A percentile compares a stretch with the other conserved stretches of the same genome.
Conservation (phyloP, 208 protist genomes). For the Acanthamoeba divionensis region DNA sequence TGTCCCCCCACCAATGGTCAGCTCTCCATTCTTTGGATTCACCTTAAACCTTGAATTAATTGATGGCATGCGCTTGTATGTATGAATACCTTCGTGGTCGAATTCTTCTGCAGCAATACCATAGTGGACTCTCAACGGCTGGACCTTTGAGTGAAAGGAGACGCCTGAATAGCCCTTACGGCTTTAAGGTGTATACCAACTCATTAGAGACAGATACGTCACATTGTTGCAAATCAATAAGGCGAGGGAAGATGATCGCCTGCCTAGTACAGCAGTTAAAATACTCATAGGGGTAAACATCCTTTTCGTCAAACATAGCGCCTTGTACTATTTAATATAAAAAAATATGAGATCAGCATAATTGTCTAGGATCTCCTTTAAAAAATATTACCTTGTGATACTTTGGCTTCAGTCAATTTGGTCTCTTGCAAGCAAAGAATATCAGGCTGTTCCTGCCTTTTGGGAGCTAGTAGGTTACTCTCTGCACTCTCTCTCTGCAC, state of each 20-base stretch:
- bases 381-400: not conserved
- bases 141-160: not conserved
- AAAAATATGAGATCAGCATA: too few species aligned
- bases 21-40: too few species aligned
- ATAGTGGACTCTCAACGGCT: not conserved
- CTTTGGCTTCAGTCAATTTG: constrained; percentile 83
- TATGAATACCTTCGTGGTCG: constrained; percentile 9
- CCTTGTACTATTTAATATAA: not conserved
- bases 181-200: too few species aligned
- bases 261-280: not conserved
- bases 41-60: too few species aligned
- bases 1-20: not conserved
- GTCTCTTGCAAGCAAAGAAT: constrained; percentile 90
- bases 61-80: not conserved
- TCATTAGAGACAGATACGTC: too few species aligned
- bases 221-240: too few species aligned
- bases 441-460: constrained; percentile 83
- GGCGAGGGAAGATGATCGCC: too few species aligned
- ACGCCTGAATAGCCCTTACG: constrained; percentile 8
- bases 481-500: not conserved
- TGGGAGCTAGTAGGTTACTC: too few species aligned
- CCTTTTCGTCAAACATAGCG: not conserved
- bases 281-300: not conserved
- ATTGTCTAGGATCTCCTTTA: too few species aligned
- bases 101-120: not conserved